Conservation (phyloP, 2,329 filamentous ascomycete genomes). For the Alternaria solani region DNA sequence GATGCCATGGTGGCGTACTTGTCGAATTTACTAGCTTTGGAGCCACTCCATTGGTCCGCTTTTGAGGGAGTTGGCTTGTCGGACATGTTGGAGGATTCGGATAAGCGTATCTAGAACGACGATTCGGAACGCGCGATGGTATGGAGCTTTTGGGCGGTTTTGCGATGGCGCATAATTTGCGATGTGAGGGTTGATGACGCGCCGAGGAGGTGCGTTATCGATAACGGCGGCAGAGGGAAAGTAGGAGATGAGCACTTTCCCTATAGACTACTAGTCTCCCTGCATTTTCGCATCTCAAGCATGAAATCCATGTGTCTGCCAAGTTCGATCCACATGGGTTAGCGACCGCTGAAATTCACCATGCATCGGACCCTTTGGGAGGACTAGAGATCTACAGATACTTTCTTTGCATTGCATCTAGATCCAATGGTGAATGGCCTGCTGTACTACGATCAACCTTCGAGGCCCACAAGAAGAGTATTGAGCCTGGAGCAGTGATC, state of each 20-base stretch:
- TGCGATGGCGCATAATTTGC: not conserved
- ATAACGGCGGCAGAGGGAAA: slow-evolving; percentile 11
- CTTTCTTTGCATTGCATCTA: not conserved
- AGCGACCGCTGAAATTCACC: not conserved
- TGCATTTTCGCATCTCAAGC: not conserved
- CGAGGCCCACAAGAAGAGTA: not conserved
- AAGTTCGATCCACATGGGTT: not conserved
- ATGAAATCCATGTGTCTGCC: not conserved
- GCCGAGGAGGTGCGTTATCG: slow-evolving; percentile 21
- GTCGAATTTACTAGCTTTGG: slow-evolving; percentile 51
- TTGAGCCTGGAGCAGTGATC: not conserved
- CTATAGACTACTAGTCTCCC: not conserved
- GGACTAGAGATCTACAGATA: not conserved
- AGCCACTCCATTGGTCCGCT: slow-evolving; percentile 32
- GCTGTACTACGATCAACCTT: not conserved
- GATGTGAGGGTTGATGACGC: slow-evolving; percentile 1
- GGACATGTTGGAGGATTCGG: slow-evolving; percentile 7
- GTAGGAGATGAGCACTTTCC: not conserved
- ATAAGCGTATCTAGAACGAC: not conserved
- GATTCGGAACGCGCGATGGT: not conserved
- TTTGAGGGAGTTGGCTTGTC: slow-evolving; percentile 24
- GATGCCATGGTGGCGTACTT: slow-evolving; percentile 39
- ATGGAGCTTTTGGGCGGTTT: not conserved
- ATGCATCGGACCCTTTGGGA: not conserved
- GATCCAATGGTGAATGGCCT: not conserved